phyloP scores from a whole-genome alignment of 176 grass and related monocot species.

The Ampelocalamus luodianensis region DNA sequence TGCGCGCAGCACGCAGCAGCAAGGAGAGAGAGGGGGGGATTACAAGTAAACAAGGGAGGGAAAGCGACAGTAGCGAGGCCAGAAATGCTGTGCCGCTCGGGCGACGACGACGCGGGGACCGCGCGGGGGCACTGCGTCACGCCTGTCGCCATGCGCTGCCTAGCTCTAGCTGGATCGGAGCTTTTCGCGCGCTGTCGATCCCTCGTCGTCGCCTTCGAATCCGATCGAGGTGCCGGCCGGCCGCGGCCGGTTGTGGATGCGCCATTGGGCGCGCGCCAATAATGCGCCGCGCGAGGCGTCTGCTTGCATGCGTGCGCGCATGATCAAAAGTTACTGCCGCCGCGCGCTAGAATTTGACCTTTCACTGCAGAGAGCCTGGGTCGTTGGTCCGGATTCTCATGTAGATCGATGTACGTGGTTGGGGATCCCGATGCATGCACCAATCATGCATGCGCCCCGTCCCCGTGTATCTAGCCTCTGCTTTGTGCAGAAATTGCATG shows the following conservation, averaged over 20 bases:
- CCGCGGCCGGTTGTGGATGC: neutral
- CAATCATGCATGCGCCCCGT: slow-evolving; percentile 1
- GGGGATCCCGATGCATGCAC: slow-evolving; percentile 42
- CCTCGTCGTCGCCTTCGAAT: neutral
- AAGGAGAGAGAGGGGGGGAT: neutral
- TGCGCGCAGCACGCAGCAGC: neutral
- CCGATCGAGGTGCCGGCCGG: slow-evolving; percentile 17
- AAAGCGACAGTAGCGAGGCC: slow-evolving; percentile 42
- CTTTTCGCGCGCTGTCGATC: neutral
- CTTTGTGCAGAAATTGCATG: neutral
- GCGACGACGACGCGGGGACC: slow-evolving; percentile 41
- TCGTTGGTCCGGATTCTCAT: slow-evolving; percentile 13
- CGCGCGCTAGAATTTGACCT: neutral
- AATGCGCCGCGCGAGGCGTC: neutral
- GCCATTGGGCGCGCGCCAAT: neutral
- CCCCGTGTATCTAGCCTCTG: neutral
- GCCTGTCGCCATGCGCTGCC: slow-evolving; percentile 25
- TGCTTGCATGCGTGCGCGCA: neutral
- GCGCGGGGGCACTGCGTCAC: slow-evolving; percentile 32
- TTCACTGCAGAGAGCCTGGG: neutral
- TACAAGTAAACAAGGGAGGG: slow-evolving; percentile 2
- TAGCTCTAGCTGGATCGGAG: neutral
- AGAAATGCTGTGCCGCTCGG: slow-evolving; percentile 35
- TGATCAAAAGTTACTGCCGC: slow-evolving; percentile 30
- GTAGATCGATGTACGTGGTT: neutral